Evolutionary conservation across 106 monocot genomes (phyloP), one percentile per base, ranked within the genome.

Genomic region (Platanthera zijinensis): DNA sequence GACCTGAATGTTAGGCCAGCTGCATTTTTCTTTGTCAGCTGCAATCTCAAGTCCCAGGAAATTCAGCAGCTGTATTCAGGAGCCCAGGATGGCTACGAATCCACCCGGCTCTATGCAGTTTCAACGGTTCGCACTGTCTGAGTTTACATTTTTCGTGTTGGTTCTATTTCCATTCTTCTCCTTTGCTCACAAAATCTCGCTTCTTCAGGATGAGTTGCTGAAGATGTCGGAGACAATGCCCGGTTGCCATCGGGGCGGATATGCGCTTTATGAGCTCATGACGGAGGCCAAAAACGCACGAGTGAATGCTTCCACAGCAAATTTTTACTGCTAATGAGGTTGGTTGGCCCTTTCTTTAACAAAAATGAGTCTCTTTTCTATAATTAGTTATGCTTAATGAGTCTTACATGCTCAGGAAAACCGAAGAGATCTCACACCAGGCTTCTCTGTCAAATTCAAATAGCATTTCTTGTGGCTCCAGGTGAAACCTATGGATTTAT

Each of bases 61-160:
- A 80, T 97, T 75, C 52, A 80, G 50, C 64, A 90, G 76, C 75
- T 97, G 10, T 97, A 97, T 77, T 84, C 83, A 59, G 78, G 52
- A 78, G 97, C 97, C 52, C 86, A 89, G 88, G 91, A 97, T 92
- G 91, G 91, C 13, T 97, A 82, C 72, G 97, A 97, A 68, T 97
- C 94, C n/a, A 97, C 91, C 25, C 76, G 88, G 52, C 75, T 97
- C 46, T 88, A 86, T 75, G 75, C 84, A 56, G 86, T 92, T 63
- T 82, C 84, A 66, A 82, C 52, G 88, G 97, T 99, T 12, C 74
- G 87, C 17, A 49, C 6, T 45, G 14, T 51, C 68, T 50, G 50
- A n/a, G 39, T 17, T 25, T 13, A 51, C 45, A 5, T 53, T 61
- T 5, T 52, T 50, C 51, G 10, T n/a, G 13, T 78, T 11, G 71